Percentiles rank a stretch among this genome's conserved stretches.
Evolutionary conservation across 768 basidiomycete genomes (phyloP).

Genomic region (Lentinula detonsa): DNA sequence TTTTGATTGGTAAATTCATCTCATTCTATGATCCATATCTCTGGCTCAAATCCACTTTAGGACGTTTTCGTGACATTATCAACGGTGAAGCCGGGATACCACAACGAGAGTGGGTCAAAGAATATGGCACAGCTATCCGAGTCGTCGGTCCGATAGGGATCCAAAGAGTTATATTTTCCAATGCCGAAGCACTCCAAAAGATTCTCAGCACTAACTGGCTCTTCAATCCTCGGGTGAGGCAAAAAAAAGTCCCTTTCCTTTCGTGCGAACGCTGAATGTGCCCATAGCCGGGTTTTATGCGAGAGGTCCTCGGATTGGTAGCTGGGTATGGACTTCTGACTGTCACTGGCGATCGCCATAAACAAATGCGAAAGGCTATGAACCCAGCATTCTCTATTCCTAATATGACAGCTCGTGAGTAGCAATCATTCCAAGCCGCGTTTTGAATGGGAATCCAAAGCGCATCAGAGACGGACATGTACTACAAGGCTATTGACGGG

Average conservation of each 20-base stretch:
- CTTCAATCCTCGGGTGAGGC: slow-evolving; percentile 34
- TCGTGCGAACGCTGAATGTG: not conserved
- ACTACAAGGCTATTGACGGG: slow-evolving; percentile 41
- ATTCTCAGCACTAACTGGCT: slow-evolving; percentile 39
- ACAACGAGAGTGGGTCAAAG: slow-evolving; percentile 40
- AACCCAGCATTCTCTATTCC: slow-evolving; percentile 46
- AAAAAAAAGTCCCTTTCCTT: not conserved
- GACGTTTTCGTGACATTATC: not conserved
- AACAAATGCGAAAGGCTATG: slow-evolving; percentile 44
- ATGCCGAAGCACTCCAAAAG: slow-evolving; percentile 37
- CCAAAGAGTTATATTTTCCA: slow-evolving; percentile 38
- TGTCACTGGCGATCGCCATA: slow-evolving; percentile 42
- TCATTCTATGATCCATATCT: not conserved
- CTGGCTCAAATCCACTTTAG: not conserved
- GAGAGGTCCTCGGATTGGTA: slow-evolving; percentile 33
- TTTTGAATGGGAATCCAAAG: not conserved
- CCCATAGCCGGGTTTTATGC: slow-evolving; percentile 35
- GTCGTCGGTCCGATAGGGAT: slow-evolving; percentile 39
- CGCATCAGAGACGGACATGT: slow-evolving; percentile 35
- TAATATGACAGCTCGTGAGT: slow-evolving; percentile 29
- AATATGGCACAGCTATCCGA: slow-evolving; percentile 37
- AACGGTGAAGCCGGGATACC: slow-evolving; percentile 32
- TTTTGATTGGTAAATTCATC: not conserved
- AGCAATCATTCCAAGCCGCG: not conserved
- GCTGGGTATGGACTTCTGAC: slow-evolving; percentile 43